phyloP scores from a whole-genome alignment of 2,329 filamentous ascomycete genomes.

The Penicillium janthinellum region DNA sequence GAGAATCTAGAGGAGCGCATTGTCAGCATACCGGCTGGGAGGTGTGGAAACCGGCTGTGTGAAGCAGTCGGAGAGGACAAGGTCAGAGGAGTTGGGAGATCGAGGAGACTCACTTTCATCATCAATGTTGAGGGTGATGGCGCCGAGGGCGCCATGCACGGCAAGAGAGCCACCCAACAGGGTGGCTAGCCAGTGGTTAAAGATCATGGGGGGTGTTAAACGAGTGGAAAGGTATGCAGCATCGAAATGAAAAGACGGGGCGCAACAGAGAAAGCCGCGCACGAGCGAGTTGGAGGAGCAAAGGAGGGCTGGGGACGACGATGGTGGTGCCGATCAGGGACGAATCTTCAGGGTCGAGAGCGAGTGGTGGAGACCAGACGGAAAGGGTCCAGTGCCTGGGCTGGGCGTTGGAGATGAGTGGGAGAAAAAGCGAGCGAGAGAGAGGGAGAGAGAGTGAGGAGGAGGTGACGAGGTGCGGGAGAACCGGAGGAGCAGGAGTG shows the following conservation, averaged over 20 bases:
- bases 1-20: constrained; percentile 27
- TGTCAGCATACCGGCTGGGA: not conserved
- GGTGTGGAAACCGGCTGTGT: not conserved
- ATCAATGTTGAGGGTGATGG: constrained; percentile 22
- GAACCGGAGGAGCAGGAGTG: not conserved
- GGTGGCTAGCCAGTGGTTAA: constrained; percentile 23
- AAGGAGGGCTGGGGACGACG: not conserved
- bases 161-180: constrained; percentile 24
- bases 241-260: constrained; percentile 9
- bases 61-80: not conserved
- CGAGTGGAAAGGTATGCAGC: constrained; percentile 14
- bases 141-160: constrained; percentile 22
- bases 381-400: constrained; percentile 8
- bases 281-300: not conserved
- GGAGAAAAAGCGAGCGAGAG: not conserved
- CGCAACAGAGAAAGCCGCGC: not conserved
- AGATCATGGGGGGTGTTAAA: constrained; percentile 19
- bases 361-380: not conserved
- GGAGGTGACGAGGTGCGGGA: not conserved
- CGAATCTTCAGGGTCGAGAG: not conserved
- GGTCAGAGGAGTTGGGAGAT: not conserved
- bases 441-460: not conserved
- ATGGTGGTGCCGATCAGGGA: not conserved
- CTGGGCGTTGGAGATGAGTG: not conserved
- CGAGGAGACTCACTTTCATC: constrained; percentile 18